A percentile compares a stretch with the other conserved stretches of the same genome.
These are phyloP conservation scores for Coemansia sp. DNA, from an alignment of 192 early-diverging fungal species.

Conservation along the genomic window DNA sequence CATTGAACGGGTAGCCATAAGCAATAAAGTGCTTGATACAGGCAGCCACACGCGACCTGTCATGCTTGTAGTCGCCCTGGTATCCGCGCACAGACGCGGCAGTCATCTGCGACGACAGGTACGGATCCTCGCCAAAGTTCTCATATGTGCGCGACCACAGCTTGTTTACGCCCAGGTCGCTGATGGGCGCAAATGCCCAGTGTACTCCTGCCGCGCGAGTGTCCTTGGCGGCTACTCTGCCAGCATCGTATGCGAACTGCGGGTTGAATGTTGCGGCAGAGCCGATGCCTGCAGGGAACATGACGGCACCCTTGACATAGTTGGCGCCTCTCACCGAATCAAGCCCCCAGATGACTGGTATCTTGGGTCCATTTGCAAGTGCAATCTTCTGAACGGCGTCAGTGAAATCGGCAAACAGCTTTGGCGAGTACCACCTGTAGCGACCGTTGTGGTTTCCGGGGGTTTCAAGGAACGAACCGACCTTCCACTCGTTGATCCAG, in stretches of 20 bases:
- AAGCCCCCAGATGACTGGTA: slow-evolving; percentile 67
- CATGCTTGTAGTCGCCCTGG: slow-evolving; percentile 68
- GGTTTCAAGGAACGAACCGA: slow-evolving; percentile 64
- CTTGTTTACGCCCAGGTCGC: slow-evolving; percentile 62
- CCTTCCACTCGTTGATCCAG: slow-evolving; percentile 59
- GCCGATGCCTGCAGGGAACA: slow-evolving; percentile 63
- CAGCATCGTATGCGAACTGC: slow-evolving; percentile 57
- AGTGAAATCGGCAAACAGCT: slow-evolving; percentile 53
- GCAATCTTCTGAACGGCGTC: slow-evolving; percentile 60
- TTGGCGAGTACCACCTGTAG: slow-evolving; percentile 56
- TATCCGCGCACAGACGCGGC: slow-evolving; percentile 56
- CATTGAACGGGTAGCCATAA: slow-evolving; percentile 60
- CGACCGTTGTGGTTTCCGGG: slow-evolving; percentile 58
- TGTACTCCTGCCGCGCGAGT: slow-evolving; percentile 63
- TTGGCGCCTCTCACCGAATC: slow-evolving; percentile 69
- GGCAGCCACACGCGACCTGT: slow-evolving; percentile 61
- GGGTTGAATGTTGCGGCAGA: slow-evolving; percentile 64
- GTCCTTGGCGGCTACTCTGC: slow-evolving; percentile 63
- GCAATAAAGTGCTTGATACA: slow-evolving; percentile 71
- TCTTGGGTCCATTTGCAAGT: slow-evolving; percentile 37
- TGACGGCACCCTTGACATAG: slow-evolving; percentile 59
- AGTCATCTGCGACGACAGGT: slow-evolving; percentile 57
- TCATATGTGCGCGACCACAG: slow-evolving; percentile 60
- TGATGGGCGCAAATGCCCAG: slow-evolving; percentile 64
- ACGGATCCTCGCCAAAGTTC: slow-evolving; percentile 64